Percentiles rank a stretch among this genome's conserved stretches.
phyloP scores from a whole-genome alignment of 192 early-diverging fungal genomes.

The Entomortierella lignicola region DNA sequence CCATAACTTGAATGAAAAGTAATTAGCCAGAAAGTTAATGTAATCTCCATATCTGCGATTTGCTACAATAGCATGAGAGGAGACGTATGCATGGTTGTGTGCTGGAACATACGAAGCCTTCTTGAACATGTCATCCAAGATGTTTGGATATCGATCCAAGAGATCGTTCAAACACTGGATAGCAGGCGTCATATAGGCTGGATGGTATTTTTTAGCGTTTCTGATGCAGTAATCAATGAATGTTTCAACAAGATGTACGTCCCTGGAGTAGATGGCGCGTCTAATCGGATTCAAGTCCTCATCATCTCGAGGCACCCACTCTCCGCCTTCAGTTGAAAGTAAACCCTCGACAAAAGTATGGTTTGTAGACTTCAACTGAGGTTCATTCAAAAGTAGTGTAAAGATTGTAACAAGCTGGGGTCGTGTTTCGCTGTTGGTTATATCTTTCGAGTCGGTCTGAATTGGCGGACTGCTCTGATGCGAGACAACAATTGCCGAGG shows the following conservation, averaged over 20 bases:
- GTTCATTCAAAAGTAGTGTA: conserved; percentile 21
- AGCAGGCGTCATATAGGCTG: conserved; percentile 40
- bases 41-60: conserved; percentile 21
- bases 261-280: conserved; percentile 29
- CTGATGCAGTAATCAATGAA: conserved; percentile 47
- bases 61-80: conserved; percentile 40
- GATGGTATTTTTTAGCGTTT: conserved; percentile 44
- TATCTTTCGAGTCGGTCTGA: background rate
- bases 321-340: conserved; percentile 9
- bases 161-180: conserved; percentile 45
- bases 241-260: conserved; percentile 20
- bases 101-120: conserved; percentile 45
- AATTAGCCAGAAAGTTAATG: conserved; percentile 13
- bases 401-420: conserved; percentile 20
- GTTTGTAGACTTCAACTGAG: conserved; percentile 8
- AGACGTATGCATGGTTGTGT: conserved; percentile 25
- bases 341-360: conserved; percentile 43
- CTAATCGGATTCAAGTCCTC: conserved; percentile 28
- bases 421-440: background rate
- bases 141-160: conserved; percentile 30
- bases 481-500: background rate
- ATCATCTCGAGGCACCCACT: conserved; percentile 43
- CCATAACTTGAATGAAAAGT: conserved; percentile 17
- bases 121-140: conserved; percentile 40
- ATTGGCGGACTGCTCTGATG: background rate